Conservation (phyloP, 805 yeast genomes). For the Starmerella stellata region DNA sequence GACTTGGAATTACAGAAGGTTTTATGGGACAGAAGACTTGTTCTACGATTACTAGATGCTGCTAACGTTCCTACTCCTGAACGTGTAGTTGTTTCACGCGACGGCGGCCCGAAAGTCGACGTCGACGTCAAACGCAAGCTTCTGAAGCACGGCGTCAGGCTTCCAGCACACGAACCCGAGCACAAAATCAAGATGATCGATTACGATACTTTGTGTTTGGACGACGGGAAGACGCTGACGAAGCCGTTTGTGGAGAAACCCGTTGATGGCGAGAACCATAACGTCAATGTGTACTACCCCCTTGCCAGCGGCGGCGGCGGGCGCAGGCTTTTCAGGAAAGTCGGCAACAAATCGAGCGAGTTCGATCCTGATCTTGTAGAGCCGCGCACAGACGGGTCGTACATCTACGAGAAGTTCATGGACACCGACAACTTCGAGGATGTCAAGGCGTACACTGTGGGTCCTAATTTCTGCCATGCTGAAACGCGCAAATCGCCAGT, state of each 20-base stretch:
- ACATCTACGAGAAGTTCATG: slow-evolving; percentile 83
- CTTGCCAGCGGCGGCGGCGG: slow-evolving; percentile 94
- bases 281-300: slow-evolving; percentile 81
- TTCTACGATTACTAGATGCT: slow-evolving; percentile 57
- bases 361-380: slow-evolving; percentile 59
- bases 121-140: slow-evolving; percentile 45
- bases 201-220: slow-evolving; percentile 76
- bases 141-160: slow-evolving; percentile 40
- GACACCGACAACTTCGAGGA: slow-evolving; percentile 97
- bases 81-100: slow-evolving; percentile 76
- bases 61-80: slow-evolving; percentile 80
- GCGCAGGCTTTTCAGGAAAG: slow-evolving; percentile 77
- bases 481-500: slow-evolving; percentile 97
- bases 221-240: slow-evolving; percentile 33
- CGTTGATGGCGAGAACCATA: slow-evolving; percentile 97
- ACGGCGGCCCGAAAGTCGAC: slow-evolving; percentile 86
- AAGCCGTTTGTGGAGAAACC: slow-evolving; percentile 98
- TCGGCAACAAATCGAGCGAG: slow-evolving; percentile 92
- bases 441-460: slow-evolving; percentile 96
- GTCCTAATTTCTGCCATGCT: slow-evolving; percentile 80
- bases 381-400: slow-evolving; percentile 83
- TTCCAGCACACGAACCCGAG: slow-evolving; percentile 38
- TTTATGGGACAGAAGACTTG: slow-evolving; percentile 92
- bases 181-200: slow-evolving; percentile 59
- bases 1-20: slow-evolving; percentile 82